Evolutionary conservation across 1,139 yeast genomes (phyloP).

Genomic region (Debaryomyces sp.): DNA sequence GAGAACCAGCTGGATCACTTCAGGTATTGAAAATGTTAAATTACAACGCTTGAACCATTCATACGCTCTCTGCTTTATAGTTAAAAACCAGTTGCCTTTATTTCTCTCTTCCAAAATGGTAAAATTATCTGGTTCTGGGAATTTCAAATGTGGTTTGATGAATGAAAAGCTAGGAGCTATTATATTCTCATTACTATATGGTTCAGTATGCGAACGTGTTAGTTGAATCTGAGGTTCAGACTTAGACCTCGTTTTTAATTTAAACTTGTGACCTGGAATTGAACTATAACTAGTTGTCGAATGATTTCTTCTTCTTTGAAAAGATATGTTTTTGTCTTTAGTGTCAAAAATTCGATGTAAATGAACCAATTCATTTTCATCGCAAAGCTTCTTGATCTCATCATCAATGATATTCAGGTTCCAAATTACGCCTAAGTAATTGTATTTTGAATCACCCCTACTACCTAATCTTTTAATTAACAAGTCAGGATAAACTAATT

Average conservation of each 20-base stretch:
- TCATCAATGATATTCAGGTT: conserved; percentile 39
- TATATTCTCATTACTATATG: background rate
- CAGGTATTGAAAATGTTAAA: background rate
- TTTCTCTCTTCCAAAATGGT: conserved; percentile 23
- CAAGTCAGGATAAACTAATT: conserved; percentile 44
- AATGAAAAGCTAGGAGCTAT: conserved; percentile 30
- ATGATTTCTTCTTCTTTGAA: conserved; percentile 4
- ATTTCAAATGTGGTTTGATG: conserved; percentile 29
- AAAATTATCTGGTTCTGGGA: conserved; percentile 29
- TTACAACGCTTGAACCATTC: background rate
- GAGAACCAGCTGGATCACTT: background rate
- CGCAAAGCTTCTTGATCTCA: conserved; percentile 37
- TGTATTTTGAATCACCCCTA: conserved; percentile 50
- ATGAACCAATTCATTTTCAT: conserved; percentile 36
- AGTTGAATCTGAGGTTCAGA: conserved; percentile 4
- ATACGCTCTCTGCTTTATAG: conserved; percentile 20
- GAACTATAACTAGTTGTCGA: conserved; percentile 5
- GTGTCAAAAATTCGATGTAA: conserved; percentile 34
- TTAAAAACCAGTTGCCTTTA: conserved; percentile 28
- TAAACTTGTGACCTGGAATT: background rate
- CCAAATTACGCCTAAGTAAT: conserved; percentile 49
- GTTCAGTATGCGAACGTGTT: background rate
- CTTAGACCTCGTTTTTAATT: conserved; percentile 4
- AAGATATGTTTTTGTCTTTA: conserved; percentile 12
- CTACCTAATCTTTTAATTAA: conserved; percentile 46